A percentile compares a stretch with the other conserved stretches of the same genome.
Conservation (phyloP, 2,329 filamentous ascomycete species). For the Coniochaeta pulveracea region DNA sequence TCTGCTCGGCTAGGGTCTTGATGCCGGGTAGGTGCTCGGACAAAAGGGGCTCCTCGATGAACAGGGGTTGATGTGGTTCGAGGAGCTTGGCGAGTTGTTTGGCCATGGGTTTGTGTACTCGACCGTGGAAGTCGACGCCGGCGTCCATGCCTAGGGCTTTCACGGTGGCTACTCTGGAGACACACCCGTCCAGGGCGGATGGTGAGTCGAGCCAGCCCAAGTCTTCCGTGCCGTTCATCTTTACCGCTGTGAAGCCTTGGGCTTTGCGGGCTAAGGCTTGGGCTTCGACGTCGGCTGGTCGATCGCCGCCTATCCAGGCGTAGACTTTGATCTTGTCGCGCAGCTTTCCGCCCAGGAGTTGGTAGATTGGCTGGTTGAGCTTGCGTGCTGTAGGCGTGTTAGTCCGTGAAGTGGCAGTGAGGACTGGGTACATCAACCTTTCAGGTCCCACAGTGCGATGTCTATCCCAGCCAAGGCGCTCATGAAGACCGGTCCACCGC, state of each 20-base stretch:
- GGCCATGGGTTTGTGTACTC: conserved; percentile 58
- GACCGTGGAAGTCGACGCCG: conserved; percentile 59
- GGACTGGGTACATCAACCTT: conserved; percentile 27
- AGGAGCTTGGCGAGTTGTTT: conserved; percentile 54
- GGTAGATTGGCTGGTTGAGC: conserved; percentile 46
- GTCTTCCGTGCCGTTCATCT: conserved; percentile 61
- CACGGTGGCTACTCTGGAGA: conserved; percentile 51
- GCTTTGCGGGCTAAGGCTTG: conserved; percentile 39
- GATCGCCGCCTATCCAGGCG: conserved; percentile 59
- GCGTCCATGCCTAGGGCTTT: conserved; percentile 53
- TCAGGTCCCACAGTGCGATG: conserved; percentile 59
- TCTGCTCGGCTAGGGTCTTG: conserved; percentile 41
- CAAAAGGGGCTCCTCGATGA: conserved; percentile 55
- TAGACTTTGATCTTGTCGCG: conserved; percentile 53
- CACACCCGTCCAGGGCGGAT: conserved; percentile 38
- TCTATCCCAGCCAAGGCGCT: conserved; percentile 57
- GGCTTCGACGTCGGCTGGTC: conserved; percentile 45
- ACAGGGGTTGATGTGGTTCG: conserved; percentile 49
- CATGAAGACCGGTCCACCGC: conserved; percentile 61
- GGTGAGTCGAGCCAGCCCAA: conserved; percentile 57
- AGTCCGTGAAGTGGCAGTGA: conserved; percentile 2
- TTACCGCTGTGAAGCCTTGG: conserved; percentile 47
- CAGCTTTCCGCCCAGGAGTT: conserved; percentile 55
- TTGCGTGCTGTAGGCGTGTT: conserved; percentile 8
- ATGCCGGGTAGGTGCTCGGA: conserved; percentile 50